Evolutionary conservation across 148 eudicot species (phyloP).

Genomic region (Diospyros kaki): DNA sequence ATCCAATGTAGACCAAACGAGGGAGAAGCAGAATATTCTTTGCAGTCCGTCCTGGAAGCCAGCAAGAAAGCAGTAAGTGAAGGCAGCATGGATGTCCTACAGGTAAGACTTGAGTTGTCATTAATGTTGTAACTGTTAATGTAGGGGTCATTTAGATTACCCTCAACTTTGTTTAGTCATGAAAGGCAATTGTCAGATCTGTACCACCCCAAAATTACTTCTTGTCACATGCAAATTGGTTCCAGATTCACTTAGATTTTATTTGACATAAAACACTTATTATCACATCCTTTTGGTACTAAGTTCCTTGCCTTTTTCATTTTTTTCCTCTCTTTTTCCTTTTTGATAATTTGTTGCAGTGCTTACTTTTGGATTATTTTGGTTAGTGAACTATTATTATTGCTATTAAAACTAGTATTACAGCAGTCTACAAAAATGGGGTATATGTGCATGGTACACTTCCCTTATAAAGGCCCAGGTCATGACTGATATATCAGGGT

Average conservation of each 20-base stretch:
- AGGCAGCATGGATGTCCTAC: constrained; percentile 79
- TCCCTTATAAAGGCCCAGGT: background rate
- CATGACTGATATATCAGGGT: no score
- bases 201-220: background rate
- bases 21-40: constrained; percentile 49
- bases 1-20: constrained; percentile 56
- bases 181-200: constrained; percentile 7
- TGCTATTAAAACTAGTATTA: background rate
- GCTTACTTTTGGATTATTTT: background rate
- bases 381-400: background rate
- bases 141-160: background rate
- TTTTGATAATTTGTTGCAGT: background rate
- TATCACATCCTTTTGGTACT: background rate
- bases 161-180: background rate
- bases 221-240: background rate
- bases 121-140: background rate
- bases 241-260: background rate
- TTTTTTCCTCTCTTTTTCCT: constrained; percentile 5
- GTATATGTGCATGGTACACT: background rate
- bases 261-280: background rate
- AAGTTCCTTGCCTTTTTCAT: background rate
- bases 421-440: no score
- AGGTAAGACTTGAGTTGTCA: constrained; percentile 41
- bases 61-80: constrained; percentile 79
- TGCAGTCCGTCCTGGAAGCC: constrained; percentile 65